Evolutionary conservation across 2,329 filamentous ascomycete genomes (phyloP), one percentile per base, ranked within the genome.

Genomic region (Aciculosporium take): DNA sequence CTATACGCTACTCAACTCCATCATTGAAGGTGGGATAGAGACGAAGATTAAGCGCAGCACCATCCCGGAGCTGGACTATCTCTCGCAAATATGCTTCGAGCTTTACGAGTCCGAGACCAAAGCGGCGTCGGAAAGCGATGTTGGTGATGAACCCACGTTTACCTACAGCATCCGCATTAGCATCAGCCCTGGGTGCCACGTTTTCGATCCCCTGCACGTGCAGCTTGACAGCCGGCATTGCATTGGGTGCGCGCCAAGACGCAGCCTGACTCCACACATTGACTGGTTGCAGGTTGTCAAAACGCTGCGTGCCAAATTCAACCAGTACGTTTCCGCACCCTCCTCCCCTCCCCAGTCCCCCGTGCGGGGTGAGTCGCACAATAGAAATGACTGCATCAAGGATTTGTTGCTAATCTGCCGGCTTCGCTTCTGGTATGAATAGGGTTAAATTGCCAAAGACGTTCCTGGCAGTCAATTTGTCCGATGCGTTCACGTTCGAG

Each of bases 211-310:
- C 5, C 71, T 98, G 23, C 89, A 98, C 57, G 88, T 98, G 49
- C 87, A 94, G 65, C 76, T 98, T 23, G 91, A 98, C 60, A 91
- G 84, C 52, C 85, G 91, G 53, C 91, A 98, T 60, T 93, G 87
- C 60, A 98, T 98, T 53, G 88, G 89, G 31, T 94, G 84, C 57
- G 86, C 89, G 6, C 87, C 86, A n/a, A 72, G 88, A 48, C 74
- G 91, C 47, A 93, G 85, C 56, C 66, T 98, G 53, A 96, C 89
- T 3, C 76, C 84, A 3, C 93, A 98, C 62, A 79, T 79, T 29
- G 85, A 98, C 60, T 98, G 91, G 89, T 89, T 93, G 63, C 77
- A 89, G 53, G 84, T 98, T n/a, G 84, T 98, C 50, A 88, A 94
- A 63, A 96, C 88, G 2, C 67, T 98, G 48, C 78, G 88, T 49